phyloP scores from a whole-genome alignment of 208 protist genomes.

The Trypanosomatidae sp. region DNA sequence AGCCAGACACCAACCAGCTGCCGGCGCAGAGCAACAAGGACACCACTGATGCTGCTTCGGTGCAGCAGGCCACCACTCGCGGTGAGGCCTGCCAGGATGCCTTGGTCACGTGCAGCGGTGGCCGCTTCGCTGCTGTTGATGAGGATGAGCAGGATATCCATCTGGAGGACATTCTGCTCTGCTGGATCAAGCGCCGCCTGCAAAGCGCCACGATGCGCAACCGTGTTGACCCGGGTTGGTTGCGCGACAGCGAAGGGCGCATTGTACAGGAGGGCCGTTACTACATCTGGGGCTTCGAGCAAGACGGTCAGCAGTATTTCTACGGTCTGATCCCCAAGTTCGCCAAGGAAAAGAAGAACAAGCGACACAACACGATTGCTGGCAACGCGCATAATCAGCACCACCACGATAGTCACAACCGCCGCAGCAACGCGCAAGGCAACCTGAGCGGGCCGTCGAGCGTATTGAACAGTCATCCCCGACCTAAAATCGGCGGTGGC shows the following conservation, averaged over 20 bases:
- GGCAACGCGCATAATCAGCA: conserved; percentile 11
- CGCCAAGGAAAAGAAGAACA: conserved; percentile 39
- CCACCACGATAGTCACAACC: conserved; percentile 8
- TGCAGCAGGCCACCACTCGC: background rate
- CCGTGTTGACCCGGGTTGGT: conserved; percentile 44
- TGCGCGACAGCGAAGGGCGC: conserved; percentile 33
- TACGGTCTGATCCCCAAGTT: conserved; percentile 70
- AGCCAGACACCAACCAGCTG: background rate
- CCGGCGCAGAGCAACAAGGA: background rate
- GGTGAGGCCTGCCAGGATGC: background rate
- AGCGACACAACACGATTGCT: background rate
- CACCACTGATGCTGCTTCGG: background rate
- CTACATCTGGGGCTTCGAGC: conserved; percentile 63
- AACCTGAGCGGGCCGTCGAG: background rate
- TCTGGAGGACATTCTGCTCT: conserved; percentile 48
- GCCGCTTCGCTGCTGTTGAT: background rate
- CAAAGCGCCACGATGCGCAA: conserved; percentile 33
- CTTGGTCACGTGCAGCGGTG: background rate
- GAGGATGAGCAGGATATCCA: conserved; percentile 27
- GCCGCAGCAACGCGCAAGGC: background rate
- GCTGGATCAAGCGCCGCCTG: conserved; percentile 56
- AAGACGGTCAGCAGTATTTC: conserved; percentile 56
- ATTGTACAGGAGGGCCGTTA: conserved; percentile 65
- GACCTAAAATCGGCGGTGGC: conserved; percentile 1
- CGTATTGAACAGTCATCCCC: conserved; percentile 8